phyloP scores from a whole-genome alignment of 352 stramenopile species.

The Pythium dissotocum region DNA sequence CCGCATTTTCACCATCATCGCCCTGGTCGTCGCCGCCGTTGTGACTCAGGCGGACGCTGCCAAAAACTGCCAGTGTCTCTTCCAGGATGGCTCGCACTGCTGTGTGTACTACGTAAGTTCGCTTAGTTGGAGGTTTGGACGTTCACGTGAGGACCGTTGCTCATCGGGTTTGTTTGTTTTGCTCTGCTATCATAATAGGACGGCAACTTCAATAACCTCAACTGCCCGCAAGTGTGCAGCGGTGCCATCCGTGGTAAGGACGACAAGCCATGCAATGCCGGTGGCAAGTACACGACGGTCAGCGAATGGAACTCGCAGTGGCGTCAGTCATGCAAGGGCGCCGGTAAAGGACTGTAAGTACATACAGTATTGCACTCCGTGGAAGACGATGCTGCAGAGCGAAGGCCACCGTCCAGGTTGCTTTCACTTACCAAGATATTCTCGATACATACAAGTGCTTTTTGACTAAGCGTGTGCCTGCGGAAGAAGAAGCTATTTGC shows the following conservation, averaged over 20 bases:
- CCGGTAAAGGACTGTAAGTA: not conserved
- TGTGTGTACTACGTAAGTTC: slow-evolving; percentile 2
- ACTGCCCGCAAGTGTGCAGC: slow-evolving; percentile 1
- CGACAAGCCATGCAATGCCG: slow-evolving; percentile 2
- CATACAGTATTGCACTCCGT: no score
- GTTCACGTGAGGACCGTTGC: not conserved
- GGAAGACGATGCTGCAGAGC: no score
- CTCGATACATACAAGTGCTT: no score
- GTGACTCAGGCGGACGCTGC: not conserved
- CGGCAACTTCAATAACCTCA: not conserved
- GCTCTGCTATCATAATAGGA: not conserved
- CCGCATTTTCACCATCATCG: slow-evolving; percentile 2
- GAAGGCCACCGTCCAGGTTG: no score
- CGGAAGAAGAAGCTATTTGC: no score
- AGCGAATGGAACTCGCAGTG: not conserved
- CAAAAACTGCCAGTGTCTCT: slow-evolving; percentile 7
- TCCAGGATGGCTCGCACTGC: slow-evolving; percentile 12
- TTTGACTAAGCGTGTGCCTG: no score
- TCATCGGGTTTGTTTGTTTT: not conserved
- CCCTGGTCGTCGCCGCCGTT: not conserved
- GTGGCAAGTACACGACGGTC: slow-evolving; percentile 4
- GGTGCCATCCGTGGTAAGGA: not conserved
- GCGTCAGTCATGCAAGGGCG: not conserved
- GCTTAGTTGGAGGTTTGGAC: not conserved
- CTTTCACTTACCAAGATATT: no score